Conservation (phyloP, 768 basidiomycete genomes). For the Neoboletus brunneissimus region DNA sequence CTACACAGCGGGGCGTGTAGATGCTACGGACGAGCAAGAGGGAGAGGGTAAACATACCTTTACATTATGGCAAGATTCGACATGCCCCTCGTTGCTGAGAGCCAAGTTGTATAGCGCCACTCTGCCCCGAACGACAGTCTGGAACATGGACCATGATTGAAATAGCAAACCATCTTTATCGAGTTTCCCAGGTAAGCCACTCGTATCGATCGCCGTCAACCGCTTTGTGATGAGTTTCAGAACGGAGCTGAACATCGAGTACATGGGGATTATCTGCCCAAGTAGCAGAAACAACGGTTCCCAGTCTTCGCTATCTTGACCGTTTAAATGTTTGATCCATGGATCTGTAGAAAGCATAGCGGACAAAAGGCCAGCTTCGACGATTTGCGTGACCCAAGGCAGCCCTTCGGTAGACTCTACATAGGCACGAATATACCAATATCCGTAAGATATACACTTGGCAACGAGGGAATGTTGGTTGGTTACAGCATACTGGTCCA, state of each 20-base stretch:
- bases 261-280: conserved; percentile 25
- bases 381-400: conserved; percentile 24
- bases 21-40: background rate
- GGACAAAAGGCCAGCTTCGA: conserved; percentile 25
- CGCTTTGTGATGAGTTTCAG: conserved; percentile 18
- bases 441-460: conserved; percentile 28
- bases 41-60: conserved; percentile 13
- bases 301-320: conserved; percentile 26
- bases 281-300: conserved; percentile 27
- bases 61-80: conserved; percentile 25
- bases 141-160: conserved; percentile 22
- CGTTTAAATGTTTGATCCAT: conserved; percentile 22
- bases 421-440: conserved; percentile 31
- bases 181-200: conserved; percentile 12
- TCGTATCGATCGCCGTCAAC: conserved; percentile 12
- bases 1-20: conserved; percentile 5
- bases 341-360: conserved; percentile 27
- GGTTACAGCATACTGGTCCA: conserved; percentile 2
- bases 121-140: conserved; percentile 17
- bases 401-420: conserved; percentile 26
- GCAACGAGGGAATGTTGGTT: conserved; percentile 14
- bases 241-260: conserved; percentile 24
- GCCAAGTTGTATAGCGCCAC: conserved; percentile 7
- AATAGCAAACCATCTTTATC: conserved; percentile 15
- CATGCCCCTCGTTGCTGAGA: conserved; percentile 10